Evolutionary conservation across 2,329 filamentous ascomycete species (phyloP).

Genomic region (Phialemonium atrogriseum): DNA sequence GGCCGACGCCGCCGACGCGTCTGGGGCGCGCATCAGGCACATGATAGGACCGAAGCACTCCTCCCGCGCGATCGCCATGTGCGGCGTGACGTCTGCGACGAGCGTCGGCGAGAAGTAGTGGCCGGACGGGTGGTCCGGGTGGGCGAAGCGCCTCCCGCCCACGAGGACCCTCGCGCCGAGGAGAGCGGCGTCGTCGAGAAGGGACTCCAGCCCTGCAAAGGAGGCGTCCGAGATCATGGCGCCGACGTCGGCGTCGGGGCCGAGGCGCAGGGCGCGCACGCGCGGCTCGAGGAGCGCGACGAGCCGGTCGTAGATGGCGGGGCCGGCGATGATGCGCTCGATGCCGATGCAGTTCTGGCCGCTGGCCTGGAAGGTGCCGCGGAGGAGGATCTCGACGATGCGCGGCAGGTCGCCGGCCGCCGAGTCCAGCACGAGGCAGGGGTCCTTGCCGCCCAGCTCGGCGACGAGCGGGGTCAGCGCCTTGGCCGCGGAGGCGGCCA

Average conservation of each 20-base stretch:
- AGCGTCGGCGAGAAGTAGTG: constrained; percentile 93
- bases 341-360: constrained; percentile 98
- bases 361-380: constrained; percentile 88
- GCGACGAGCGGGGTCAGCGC: constrained; percentile 80
- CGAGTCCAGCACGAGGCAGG: constrained; percentile 82
- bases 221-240: constrained; percentile 76
- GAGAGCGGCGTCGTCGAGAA: constrained; percentile 69
- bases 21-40: constrained; percentile 66
- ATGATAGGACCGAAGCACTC: constrained; percentile 94
- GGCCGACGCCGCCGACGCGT: constrained; percentile 52
- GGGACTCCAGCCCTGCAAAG: constrained; percentile 66
- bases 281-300: constrained; percentile 63
- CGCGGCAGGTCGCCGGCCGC: constrained; percentile 55
- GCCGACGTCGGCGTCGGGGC: constrained; percentile 73
- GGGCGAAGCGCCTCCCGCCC: constrained; percentile 64
- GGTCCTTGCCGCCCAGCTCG: constrained; percentile 92
- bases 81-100: constrained; percentile 75
- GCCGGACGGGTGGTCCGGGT: constrained; percentile 67
- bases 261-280: constrained; percentile 67
- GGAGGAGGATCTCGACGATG: constrained; percentile 75
- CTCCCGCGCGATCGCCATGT: constrained; percentile 80
- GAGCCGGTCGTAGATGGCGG: constrained; percentile 66
- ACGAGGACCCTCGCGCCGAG: constrained; percentile 73
- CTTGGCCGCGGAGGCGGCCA: constrained; percentile 79
- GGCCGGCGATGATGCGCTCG: constrained; percentile 79